Evolutionary conservation across 164 flowering plant genomes (phyloP), one percentile per base, ranked within the genome.

Genomic region (Houttuynia cordata): DNA sequence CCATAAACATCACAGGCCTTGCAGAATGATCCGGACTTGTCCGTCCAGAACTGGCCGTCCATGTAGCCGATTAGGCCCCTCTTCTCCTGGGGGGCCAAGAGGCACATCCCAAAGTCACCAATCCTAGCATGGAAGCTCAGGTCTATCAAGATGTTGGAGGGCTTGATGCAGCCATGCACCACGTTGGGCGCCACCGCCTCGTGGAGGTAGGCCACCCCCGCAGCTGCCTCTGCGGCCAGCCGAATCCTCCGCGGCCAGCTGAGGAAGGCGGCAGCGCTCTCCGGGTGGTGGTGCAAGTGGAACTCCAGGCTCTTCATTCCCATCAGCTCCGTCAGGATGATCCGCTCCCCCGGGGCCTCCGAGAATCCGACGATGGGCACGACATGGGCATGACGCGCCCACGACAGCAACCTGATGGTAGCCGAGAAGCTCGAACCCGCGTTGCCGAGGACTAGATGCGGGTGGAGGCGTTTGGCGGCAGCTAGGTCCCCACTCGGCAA

Each of bases 271-370:
- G 70, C 15, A 1, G 53, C 70, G 9, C 76, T 79, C 7, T 79
- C 80, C 8, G 59, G 20, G 50, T 77, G 70, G 45, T 76, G 75
- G 56, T 85, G 88, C 56, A 89, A 63, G 55, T 77, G 82, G 63
- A 70, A 81, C 4, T 85, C 87, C 71, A 89, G 73, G 63, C 84
- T 82, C 47, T 69, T 80, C 80, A 73, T 72, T 24, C 81, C 76
- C 37, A 70, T 68, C 58, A 75, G 75, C 73, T 89, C 94, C 81
- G 61, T 78, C 0, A 89, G 40, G 9, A 89, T 69, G 50, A 89
- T 80, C 68, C 97, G 76, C 74, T 89, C 97, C 1, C 97, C 97
- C 0, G 94, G 91, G 1, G 82, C 97, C 72, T 89, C 83, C 0
- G 88, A 79, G 58, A 63, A 83, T 22, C 94, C 97, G 24, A 81